These are phyloP conservation scores for Pseudonectria foliicola DNA, from an alignment of 2,329 filamentous ascomycete genomes.

Conservation along the genomic window DNA sequence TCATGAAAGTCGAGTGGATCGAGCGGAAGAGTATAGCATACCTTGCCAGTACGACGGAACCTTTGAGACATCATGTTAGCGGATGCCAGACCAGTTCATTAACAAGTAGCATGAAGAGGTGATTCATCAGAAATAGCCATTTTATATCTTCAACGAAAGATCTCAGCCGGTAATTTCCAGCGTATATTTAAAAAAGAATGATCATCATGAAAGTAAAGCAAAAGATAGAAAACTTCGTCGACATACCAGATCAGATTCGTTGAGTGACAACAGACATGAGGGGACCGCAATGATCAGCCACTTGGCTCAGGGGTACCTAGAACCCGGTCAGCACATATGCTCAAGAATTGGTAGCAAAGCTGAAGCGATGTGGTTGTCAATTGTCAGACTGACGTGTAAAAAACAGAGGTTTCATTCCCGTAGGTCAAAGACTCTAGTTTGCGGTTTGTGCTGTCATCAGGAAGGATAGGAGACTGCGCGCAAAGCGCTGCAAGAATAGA, in stretches of 20 bases:
- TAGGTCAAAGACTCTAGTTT: conserved; percentile 98
- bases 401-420: conserved; percentile 69
- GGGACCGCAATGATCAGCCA: conserved; percentile 20
- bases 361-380: conserved; percentile 17
- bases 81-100: conserved; percentile 3
- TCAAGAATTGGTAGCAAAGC: conserved; percentile 7
- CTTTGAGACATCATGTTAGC: conserved; percentile 26
- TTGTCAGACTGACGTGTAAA: conserved; percentile 92
- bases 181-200: conserved; percentile 60
- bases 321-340: conserved; percentile 20
- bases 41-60: conserved; percentile 23
- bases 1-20: conserved; percentile 45
- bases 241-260: conserved; percentile 25
- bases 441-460: conserved; percentile 82
- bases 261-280: conserved; percentile 4
- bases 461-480: conserved; percentile 23
- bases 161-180: conserved; percentile 97
- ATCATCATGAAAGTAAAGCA: conserved; percentile 42
- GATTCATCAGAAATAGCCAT: conserved; percentile 74
- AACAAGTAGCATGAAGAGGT: conserved; percentile 7
- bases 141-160: conserved; percentile 69
- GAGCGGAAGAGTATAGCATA: conserved; percentile 18
- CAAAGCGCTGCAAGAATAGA: conserved; percentile 5
- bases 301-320: conserved; percentile 19
- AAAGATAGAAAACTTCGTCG: not conserved